Evolutionary conservation across 129 eudicot genomes (phyloP).

Genomic region (Silybum marianum): DNA sequence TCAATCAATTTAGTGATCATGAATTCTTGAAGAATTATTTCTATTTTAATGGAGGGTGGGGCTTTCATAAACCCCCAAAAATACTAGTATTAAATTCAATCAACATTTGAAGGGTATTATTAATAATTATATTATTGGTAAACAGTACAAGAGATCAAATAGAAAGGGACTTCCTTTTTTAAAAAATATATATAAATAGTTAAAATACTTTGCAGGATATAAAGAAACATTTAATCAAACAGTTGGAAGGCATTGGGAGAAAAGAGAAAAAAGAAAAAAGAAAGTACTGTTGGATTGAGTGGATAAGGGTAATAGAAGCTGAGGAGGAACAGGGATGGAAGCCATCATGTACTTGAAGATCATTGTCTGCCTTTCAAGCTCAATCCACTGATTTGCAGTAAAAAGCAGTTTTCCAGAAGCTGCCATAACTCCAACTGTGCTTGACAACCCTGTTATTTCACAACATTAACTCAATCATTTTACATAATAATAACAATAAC

Average conservation of each 20-base stretch:
- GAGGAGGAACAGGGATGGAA: conserved; percentile 56
- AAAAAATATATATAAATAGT: too few relatives aligned
- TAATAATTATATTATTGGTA: neutral
- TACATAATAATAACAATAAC: neutral
- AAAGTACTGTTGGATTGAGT: conserved; percentile 50
- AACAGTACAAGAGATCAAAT: neutral
- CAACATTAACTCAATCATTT: neutral
- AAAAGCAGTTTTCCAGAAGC: conserved; percentile 35
- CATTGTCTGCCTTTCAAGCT: conserved; percentile 60
- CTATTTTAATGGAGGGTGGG: neutral
- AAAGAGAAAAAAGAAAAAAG: neutral
- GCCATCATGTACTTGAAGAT: conserved; percentile 64
- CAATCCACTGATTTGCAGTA: conserved; percentile 60
- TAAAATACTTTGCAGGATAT: neutral
- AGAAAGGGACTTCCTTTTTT: neutral
- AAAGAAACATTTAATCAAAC: neutral
- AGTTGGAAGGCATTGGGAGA: neutral
- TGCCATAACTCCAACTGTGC: conserved; percentile 44
- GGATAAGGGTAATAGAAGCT: conserved; percentile 42
- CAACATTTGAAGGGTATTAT: neutral
- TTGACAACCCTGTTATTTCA: neutral
- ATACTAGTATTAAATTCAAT: neutral
- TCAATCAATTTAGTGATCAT: neutral
- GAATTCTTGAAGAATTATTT: neutral
- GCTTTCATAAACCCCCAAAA: neutral